A percentile compares a stretch with the other conserved stretches of the same genome.
Evolutionary conservation across 352 stramenopile genomes (phyloP).

Genomic region (Aphanomyces astaci): DNA sequence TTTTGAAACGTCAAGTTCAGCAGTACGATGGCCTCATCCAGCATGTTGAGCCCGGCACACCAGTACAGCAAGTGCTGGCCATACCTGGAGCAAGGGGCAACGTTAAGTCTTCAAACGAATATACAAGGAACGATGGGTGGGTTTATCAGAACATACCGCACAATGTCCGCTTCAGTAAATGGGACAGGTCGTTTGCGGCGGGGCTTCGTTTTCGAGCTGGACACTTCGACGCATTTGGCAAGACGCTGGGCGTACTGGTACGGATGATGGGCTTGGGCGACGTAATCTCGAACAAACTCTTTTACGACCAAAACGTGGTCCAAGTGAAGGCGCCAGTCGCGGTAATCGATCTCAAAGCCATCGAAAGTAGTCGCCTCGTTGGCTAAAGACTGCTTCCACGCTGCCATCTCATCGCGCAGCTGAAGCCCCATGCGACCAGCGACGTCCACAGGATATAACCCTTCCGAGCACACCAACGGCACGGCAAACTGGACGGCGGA

Average conservation of each 20-base stretch:
- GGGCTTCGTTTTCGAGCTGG: background rate
- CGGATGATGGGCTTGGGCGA: constrained; percentile 34
- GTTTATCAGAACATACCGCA: constrained; percentile 6
- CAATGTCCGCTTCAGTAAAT: background rate
- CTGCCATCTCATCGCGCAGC: constrained; percentile 35
- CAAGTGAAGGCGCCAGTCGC: constrained; percentile 47
- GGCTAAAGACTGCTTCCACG: background rate
- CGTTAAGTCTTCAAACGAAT: too few species aligned
- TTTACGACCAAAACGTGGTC: constrained; percentile 46
- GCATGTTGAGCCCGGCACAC: constrained; percentile 58
- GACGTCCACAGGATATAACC: constrained; percentile 56
- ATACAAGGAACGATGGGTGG: too few species aligned
- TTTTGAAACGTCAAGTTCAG: constrained; percentile 35
- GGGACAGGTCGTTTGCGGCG: background rate
- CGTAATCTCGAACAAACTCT: constrained; percentile 48
- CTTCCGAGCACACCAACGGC: constrained; percentile 49
- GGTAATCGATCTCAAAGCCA: constrained; percentile 29
- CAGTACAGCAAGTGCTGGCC: constrained; percentile 74
- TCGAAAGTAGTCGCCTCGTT: background rate
- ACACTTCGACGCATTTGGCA: background rate
- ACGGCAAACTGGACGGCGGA: constrained; percentile 43
- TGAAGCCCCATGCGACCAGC: constrained; percentile 47
- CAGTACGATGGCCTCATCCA: constrained; percentile 40
- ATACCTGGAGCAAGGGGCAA: constrained; percentile 37
- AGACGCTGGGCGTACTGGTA: constrained; percentile 34